Percentiles rank a stretch among this genome's conserved stretches.
Evolutionary conservation across 352 stramenopile genomes (phyloP).

Genomic region (Phytopythium ostracodes): DNA sequence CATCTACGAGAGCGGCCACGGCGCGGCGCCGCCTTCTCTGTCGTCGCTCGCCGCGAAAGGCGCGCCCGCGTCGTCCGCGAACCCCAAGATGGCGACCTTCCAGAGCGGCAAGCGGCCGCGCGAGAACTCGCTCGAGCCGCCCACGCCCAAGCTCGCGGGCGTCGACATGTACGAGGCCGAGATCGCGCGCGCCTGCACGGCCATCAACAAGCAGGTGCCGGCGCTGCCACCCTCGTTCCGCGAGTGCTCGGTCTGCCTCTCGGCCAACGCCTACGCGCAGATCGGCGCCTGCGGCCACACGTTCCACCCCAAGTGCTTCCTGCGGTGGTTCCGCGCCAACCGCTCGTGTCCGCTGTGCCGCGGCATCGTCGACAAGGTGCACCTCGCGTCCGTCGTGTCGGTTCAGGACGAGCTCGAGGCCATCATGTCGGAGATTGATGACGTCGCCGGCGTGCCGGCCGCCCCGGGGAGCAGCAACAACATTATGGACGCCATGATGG

Average conservation of each 20-base stretch:
- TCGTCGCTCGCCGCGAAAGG: neutral
- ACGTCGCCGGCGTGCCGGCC: conserved; percentile 17
- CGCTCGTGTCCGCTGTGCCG: conserved; percentile 73
- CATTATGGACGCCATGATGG: conserved; percentile 18
- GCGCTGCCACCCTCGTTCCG: conserved; percentile 48
- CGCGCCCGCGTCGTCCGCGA: neutral
- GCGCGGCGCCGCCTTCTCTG: conserved; percentile 6
- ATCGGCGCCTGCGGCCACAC: conserved; percentile 66
- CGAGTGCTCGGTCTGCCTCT: conserved; percentile 76
- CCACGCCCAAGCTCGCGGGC: conserved; percentile 9
- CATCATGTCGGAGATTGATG: conserved; percentile 71
- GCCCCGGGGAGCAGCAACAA: neutral
- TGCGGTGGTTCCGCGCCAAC: conserved; percentile 75
- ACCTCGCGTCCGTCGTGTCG: conserved; percentile 37
- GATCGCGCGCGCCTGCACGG: conserved; percentile 50
- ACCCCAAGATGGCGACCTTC: neutral
- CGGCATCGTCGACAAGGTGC: conserved; percentile 50
- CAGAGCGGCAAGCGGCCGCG: conserved; percentile 17
- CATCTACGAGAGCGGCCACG: conserved; percentile 54
- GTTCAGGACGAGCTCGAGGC: conserved; percentile 70
- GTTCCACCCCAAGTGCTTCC: conserved; percentile 77
- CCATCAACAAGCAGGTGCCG: conserved; percentile 41
- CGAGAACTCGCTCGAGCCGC: conserved; percentile 18
- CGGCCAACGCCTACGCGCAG: conserved; percentile 65
- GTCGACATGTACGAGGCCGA: conserved; percentile 66